phyloP scores from a whole-genome alignment of 2,329 filamentous ascomycete species.

The Cladosporium colombiae region DNA sequence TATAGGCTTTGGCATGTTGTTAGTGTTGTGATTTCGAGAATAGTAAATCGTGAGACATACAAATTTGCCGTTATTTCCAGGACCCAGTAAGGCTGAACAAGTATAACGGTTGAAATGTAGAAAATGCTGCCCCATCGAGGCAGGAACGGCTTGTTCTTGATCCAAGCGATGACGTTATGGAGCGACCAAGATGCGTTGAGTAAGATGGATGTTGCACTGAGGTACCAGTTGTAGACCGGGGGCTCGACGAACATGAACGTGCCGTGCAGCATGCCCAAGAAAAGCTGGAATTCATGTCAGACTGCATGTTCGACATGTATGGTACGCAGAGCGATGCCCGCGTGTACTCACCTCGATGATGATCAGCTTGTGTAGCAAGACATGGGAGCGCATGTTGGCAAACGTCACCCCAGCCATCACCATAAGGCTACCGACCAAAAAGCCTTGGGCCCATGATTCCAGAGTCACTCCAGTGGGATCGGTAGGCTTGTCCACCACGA shows the following conservation, averaged over 20 bases:
- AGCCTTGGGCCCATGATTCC: conserved; percentile 38
- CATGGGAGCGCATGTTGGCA: conserved; percentile 51
- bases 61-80: conserved; percentile 67
- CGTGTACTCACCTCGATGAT: conserved; percentile 46
- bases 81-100: conserved; percentile 65
- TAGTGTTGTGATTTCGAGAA: not conserved
- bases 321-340: not conserved
- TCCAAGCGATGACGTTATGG: conserved; percentile 68
- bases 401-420: conserved; percentile 52
- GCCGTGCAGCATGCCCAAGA: conserved; percentile 59
- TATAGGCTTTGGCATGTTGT: conserved; percentile 44
- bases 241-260: conserved; percentile 59
- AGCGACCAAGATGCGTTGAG: conserved; percentile 65
- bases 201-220: conserved; percentile 60
- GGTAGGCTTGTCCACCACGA: conserved; percentile 32
- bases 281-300: conserved; percentile 42
- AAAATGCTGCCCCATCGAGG: conserved; percentile 47
- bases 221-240: conserved; percentile 63
- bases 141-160: conserved; percentile 63
- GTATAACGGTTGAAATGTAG: conserved; percentile 60
- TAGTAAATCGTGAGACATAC: conserved; percentile 20
- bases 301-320: not conserved
- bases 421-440: conserved; percentile 43
- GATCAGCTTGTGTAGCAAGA: conserved; percentile 53
- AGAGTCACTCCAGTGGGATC: conserved; percentile 30